Evolutionary conservation across 1,139 yeast species (phyloP).

Genomic region (Pichia sp.): DNA sequence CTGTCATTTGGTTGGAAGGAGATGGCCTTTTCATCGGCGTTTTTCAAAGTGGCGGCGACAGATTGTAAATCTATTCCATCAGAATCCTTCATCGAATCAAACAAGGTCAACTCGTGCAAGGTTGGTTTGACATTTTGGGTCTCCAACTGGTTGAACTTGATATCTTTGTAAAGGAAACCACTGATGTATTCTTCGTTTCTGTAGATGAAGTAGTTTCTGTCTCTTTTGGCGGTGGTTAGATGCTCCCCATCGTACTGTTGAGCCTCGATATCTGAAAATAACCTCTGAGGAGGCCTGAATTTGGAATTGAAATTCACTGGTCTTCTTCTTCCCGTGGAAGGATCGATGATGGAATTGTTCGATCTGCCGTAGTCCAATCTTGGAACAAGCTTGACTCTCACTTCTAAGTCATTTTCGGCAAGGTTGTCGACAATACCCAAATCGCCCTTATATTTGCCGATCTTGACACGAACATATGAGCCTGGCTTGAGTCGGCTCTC

Average conservation of each 20-base stretch:
- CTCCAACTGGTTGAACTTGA: conserved; percentile 74
- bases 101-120: conserved; percentile 81
- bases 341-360: conserved; percentile 33
- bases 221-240: conserved; percentile 54
- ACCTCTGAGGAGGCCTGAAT: conserved; percentile 76
- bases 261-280: conserved; percentile 72
- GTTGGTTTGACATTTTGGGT: conserved; percentile 84
- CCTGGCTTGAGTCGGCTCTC: conserved; percentile 91
- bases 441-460: conserved; percentile 92
- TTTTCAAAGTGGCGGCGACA: conserved; percentile 77
- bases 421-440: conserved; percentile 89
- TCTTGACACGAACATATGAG: conserved; percentile 80
- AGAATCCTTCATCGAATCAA: conserved; percentile 65
- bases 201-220: conserved; percentile 69
- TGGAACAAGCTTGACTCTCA: conserved; percentile 86
- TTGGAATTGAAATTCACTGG: conserved; percentile 42
- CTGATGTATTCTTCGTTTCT: conserved; percentile 84
- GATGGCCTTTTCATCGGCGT: conserved; percentile 50
- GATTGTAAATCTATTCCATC: conserved; percentile 75
- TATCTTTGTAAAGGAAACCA: conserved; percentile 83
- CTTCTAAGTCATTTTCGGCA: conserved; percentile 92
- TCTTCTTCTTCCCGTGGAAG: conserved; percentile 49
- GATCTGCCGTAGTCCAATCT: conserved; percentile 84
- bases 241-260: conserved; percentile 54
- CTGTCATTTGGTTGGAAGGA: conserved; percentile 90